Evolutionary conservation across 1,284 basidiomycete genomes (phyloP).

Genomic region (Fomitopsis pinicola): DNA sequence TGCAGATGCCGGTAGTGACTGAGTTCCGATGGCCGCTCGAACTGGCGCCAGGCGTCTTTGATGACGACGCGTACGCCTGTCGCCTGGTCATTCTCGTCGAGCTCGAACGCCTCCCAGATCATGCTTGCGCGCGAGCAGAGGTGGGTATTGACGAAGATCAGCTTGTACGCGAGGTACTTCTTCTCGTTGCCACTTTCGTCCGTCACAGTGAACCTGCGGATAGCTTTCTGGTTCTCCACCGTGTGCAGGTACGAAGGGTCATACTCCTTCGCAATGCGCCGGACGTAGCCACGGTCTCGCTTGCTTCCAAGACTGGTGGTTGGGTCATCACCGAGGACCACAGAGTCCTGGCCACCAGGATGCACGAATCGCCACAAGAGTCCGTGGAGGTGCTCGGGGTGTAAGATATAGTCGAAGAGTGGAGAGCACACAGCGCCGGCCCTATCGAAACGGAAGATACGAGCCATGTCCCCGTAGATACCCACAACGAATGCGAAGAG

Average conservation of each 20-base stretch:
- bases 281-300: background rate
- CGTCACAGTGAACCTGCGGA: background rate
- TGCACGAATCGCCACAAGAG: slow-evolving; percentile 15
- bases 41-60: background rate
- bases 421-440: slow-evolving; percentile 5
- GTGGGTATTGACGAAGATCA: slow-evolving; percentile 7
- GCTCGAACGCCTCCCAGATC: slow-evolving; percentile 3
- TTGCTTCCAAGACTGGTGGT: background rate
- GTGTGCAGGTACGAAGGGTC: background rate
- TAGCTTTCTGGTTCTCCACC: background rate
- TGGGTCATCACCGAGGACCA: slow-evolving; percentile 10
- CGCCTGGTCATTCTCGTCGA: background rate
- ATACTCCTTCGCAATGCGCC: background rate
- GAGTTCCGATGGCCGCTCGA: background rate
- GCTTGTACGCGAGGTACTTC: slow-evolving; percentile 8
- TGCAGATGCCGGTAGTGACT: background rate
- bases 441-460: slow-evolving; percentile 15
- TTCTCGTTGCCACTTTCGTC: background rate
- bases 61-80: background rate
- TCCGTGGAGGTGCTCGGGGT: slow-evolving; percentile 3
- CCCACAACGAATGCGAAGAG: slow-evolving; percentile 9
- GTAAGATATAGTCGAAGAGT: slow-evolving; percentile 3
- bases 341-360: slow-evolving; percentile 1
- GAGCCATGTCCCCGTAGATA: slow-evolving; percentile 12
- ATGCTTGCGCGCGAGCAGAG: slow-evolving; percentile 8